phyloP scores from a whole-genome alignment of 805 yeast genomes.

The Ogataea corticis region DNA sequence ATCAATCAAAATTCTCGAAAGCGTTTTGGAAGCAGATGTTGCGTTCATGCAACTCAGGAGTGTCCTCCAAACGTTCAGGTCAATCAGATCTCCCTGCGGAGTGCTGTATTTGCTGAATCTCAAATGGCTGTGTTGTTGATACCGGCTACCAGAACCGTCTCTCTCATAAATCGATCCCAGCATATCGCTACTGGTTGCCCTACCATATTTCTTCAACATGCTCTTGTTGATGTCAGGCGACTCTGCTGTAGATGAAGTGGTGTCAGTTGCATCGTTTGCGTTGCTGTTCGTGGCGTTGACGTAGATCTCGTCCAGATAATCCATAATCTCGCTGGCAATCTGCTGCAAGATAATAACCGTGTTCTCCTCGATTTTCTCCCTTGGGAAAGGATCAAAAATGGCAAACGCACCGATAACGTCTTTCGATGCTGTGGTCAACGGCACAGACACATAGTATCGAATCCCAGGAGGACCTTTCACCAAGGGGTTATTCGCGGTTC shows the following conservation, averaged over 20 bases:
- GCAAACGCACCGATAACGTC: slow-evolving; percentile 58
- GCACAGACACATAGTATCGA: slow-evolving; percentile 66
- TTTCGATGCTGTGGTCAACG: slow-evolving; percentile 42
- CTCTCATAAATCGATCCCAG: slow-evolving; percentile 51
- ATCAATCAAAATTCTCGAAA: slow-evolving; percentile 40
- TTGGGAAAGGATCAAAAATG: slow-evolving; percentile 52
- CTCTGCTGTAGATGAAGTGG: slow-evolving; percentile 9
- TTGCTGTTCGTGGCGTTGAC: slow-evolving; percentile 2
- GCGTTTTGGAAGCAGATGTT: slow-evolving; percentile 42
- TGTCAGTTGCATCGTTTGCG: neutral
- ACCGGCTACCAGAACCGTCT: slow-evolving; percentile 67
- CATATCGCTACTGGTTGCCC: slow-evolving; percentile 51
- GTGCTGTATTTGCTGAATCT: slow-evolving; percentile 38
- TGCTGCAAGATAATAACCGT: slow-evolving; percentile 38
- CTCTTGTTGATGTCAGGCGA: slow-evolving; percentile 12
- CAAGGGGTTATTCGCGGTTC: slow-evolving; percentile 61
- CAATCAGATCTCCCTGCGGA: slow-evolving; percentile 30
- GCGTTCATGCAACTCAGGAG: slow-evolving; percentile 40
- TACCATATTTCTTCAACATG: slow-evolving; percentile 45
- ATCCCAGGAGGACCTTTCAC: slow-evolving; percentile 62
- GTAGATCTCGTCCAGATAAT: slow-evolving; percentile 38
- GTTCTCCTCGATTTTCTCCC: slow-evolving; percentile 37
- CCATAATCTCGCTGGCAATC: slow-evolving; percentile 44
- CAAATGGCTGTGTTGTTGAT: slow-evolving; percentile 48
- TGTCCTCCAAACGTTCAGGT: slow-evolving; percentile 38